These are phyloP conservation scores for Pisolithus albus DNA, from an alignment of 768 basidiomycete species.

Conservation along the genomic window DNA sequence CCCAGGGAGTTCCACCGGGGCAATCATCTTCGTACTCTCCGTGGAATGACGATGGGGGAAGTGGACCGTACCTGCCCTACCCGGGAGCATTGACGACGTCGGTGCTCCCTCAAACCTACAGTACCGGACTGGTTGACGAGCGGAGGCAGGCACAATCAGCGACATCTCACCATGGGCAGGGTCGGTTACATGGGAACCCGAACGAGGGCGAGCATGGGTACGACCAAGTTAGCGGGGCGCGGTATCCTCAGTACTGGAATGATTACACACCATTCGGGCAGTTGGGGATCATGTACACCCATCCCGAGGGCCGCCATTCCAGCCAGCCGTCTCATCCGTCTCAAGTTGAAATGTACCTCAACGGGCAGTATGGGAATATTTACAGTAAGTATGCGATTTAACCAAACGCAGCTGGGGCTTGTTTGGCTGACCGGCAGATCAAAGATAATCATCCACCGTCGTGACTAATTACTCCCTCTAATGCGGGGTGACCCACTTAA, in stretches of 20 bases:
- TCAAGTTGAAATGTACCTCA: constrained; percentile 19
- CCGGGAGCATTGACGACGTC: constrained; percentile 57
- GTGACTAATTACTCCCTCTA: not conserved
- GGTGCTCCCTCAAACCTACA: constrained; percentile 68
- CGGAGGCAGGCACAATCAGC: constrained; percentile 22
- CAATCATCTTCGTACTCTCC: constrained; percentile 36
- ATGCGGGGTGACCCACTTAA: not conserved
- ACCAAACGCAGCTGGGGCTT: not conserved
- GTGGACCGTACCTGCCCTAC: constrained; percentile 28
- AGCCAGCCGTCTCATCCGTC: constrained; percentile 8
- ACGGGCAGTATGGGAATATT: constrained; percentile 18
- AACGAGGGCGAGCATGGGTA: constrained; percentile 12
- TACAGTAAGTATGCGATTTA: constrained; percentile 20
- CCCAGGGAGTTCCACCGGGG: constrained; percentile 4
- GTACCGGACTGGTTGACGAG: constrained; percentile 61
- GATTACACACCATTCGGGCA: constrained; percentile 49
- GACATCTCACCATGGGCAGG: constrained; percentile 13
- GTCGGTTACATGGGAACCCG: constrained; percentile 13
- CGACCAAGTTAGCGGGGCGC: constrained; percentile 16
- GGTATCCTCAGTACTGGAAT: constrained; percentile 51
- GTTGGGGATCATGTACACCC: constrained; percentile 36
- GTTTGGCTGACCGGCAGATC: too few species aligned
- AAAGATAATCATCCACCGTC: constrained; percentile 4
- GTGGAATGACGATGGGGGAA: constrained; percentile 33
- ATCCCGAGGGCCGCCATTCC: not conserved